A percentile compares a stretch with the other conserved stretches of the same genome.
phyloP scores from a whole-genome alignment of 805 yeast species.

The Candida chilensis region DNA sequence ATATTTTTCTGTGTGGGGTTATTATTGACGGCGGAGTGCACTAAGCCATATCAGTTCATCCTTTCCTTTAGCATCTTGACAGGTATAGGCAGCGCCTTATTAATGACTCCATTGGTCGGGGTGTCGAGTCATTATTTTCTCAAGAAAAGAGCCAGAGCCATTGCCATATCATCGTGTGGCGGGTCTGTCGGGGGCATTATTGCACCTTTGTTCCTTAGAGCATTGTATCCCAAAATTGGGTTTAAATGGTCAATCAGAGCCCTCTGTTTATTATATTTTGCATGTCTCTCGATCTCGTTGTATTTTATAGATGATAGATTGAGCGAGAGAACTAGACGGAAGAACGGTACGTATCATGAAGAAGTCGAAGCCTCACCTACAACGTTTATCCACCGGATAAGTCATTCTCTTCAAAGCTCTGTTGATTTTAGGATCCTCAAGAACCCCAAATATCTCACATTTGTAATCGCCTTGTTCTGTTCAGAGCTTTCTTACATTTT shows the following conservation, averaged over 20 bases:
- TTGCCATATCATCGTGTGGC: conserved; percentile 37
- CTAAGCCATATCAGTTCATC: conserved; percentile 39
- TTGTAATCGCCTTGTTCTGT: conserved; percentile 32
- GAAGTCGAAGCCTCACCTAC: too few species aligned
- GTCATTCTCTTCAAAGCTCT: not conserved
- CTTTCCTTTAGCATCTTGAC: conserved; percentile 41
- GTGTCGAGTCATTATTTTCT: conserved; percentile 35
- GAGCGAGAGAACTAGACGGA: too few species aligned
- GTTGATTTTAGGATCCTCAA: conserved; percentile 24
- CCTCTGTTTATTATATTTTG: conserved; percentile 35
- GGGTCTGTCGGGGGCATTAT: conserved; percentile 44
- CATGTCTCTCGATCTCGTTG: conserved; percentile 4
- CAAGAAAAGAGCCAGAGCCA: conserved; percentile 30
- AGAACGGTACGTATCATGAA: too few species aligned
- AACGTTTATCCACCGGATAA: not conserved
- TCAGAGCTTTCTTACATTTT: conserved; percentile 39
- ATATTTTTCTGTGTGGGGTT: conserved; percentile 24
- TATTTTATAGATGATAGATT: too few species aligned
- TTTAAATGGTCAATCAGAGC: conserved; percentile 45
- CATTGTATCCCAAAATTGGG: conserved; percentile 36
- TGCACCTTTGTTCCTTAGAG: conserved; percentile 45
- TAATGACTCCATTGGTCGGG: conserved; percentile 34
- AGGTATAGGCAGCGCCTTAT: conserved; percentile 32
- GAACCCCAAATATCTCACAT: conserved; percentile 31
- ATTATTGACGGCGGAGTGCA: conserved; percentile 33